These are phyloP conservation scores for Termitomyces sp. DNA, from an alignment of 768 basidiomycete genomes.

Conservation along the genomic window DNA sequence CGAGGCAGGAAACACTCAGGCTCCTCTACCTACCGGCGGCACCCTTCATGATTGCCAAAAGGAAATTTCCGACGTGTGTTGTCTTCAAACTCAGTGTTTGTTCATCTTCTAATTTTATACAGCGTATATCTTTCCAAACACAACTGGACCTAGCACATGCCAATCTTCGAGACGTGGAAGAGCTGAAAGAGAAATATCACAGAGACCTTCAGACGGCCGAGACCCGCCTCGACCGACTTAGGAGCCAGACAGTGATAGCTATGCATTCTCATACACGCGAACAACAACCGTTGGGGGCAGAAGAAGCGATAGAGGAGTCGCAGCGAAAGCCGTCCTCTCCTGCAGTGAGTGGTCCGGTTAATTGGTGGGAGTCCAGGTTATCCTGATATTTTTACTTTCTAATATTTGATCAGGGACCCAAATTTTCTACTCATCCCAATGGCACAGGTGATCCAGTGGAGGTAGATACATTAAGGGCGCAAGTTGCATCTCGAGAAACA, in stretches of 20 bases:
- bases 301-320: slow-evolving; percentile 43
- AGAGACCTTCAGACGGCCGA: slow-evolving; percentile 53
- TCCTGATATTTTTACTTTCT: slow-evolving; percentile 39
- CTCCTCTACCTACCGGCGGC: slow-evolving; percentile 31
- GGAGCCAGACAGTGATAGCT: slow-evolving; percentile 50
- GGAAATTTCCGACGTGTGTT: slow-evolving; percentile 59
- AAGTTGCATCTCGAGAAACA: slow-evolving; percentile 38
- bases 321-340: slow-evolving; percentile 57
- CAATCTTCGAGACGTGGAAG: slow-evolving; percentile 47
- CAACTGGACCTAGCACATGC: slow-evolving; percentile 49
- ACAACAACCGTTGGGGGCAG: slow-evolving; percentile 24
- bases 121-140: slow-evolving; percentile 60
- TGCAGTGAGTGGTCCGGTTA: slow-evolving; percentile 67
- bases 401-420: slow-evolving; percentile 41
- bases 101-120: slow-evolving; percentile 9
- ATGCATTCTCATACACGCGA: slow-evolving; percentile 35
- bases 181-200: slow-evolving; percentile 45
- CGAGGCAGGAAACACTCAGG: slow-evolving; percentile 34
- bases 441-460: slow-evolving; percentile 34
- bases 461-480: slow-evolving; percentile 35
- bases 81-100: neutral
- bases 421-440: slow-evolving; percentile 30
- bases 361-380: slow-evolving; percentile 60
- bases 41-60: slow-evolving; percentile 46
- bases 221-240: slow-evolving; percentile 57